Conservation (phyloP, 257 asterid species). For the Hygrophila difformis region DNA sequence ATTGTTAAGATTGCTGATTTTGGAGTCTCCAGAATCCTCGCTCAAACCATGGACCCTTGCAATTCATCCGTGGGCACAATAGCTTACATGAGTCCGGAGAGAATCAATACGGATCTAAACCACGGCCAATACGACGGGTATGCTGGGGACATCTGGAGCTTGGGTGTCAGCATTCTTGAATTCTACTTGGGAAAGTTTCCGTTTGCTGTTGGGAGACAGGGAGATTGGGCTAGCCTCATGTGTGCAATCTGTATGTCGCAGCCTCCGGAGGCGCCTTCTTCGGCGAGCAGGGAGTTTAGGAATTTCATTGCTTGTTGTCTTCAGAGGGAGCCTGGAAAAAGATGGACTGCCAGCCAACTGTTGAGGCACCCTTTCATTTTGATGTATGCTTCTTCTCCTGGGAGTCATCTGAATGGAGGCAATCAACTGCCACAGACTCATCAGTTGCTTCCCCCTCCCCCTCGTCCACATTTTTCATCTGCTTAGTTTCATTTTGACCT, state of each 20-base stretch:
- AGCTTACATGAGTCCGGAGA: conserved; percentile 89
- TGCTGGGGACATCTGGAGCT: conserved; percentile 90
- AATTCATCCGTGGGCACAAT: conserved; percentile 88
- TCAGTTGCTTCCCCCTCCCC: conserved; percentile 66
- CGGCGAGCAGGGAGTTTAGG: conserved; percentile 64
- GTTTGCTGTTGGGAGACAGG: conserved; percentile 62
- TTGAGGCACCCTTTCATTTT: conserved; percentile 44
- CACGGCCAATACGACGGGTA: conserved; percentile 82
- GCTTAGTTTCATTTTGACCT: conserved; percentile 26
- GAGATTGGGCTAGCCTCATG: conserved; percentile 94
- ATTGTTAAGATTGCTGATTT: conserved; percentile 76
- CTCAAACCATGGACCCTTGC: conserved; percentile 89
- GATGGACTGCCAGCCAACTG: conserved; percentile 48
- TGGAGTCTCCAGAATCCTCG: conserved; percentile 64
- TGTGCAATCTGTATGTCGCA: conserved; percentile 81
- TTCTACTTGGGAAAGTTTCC: conserved; percentile 76
- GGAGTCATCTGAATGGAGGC: conserved; percentile 19
- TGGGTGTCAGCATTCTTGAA: conserved; percentile 84
- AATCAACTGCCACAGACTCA: conserved; percentile 35
- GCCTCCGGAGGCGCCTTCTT: conserved; percentile 74
- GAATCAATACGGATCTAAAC: conserved; percentile 82
- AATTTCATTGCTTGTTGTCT: conserved; percentile 53
- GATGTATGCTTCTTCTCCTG: conserved; percentile 34
- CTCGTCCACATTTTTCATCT: conserved; percentile 53
- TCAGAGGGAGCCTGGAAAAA: conserved; percentile 42